Base-by-base conservation (phyloP, 2,329 filamentous ascomycete species). In the Grosmannia clavigera region DNA sequence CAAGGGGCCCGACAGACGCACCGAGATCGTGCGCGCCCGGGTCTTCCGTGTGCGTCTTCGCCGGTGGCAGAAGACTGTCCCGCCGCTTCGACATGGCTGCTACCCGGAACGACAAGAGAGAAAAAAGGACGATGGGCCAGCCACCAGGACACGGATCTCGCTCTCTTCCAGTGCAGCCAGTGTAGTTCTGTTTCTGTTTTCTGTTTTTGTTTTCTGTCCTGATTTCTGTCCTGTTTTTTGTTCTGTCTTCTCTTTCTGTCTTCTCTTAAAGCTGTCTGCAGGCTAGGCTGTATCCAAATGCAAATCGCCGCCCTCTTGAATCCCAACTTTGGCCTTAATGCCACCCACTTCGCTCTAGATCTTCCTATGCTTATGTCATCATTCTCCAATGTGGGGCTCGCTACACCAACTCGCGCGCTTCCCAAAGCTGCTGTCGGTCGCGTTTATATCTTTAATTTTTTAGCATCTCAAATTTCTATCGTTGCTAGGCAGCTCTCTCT, bases 11-110 rank as follows among this genome's bases (percentile, higher is more conserved):
- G 3, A 38, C 27, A 31, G 38, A 11, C 65, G 5, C 73, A 85
- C 83, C 78, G 62, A 84, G 73, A 61, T 85, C 81, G 68, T 78
- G 82, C 52, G 82, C 82, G 65, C 82, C 83, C 56, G 82, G 76
- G 65, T 85, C 82, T 52, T 76, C 73, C 38, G 74, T 75, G 61
- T 71, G 73, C 35, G 67, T 74, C 64, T 71, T 71, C 59, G 67
- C 67, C 7, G 76, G 76, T 55, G 74, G 73, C 60, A 73, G 68
- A 58, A 78, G 67, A 61, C 69, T 74, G 64, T 71, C 68, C 57
- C 73, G 65, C 58, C 70, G 68, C 61, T 70, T 69, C 67, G 22
- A 25, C 3, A 50, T 48, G 43, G 16, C 7, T 2, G 40, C 5
- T 1, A 46, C 3, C 7, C 29, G 22, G 27, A 31, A 12, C 10